Conservation (phyloP, 352 stramenopile genomes). For the Phytophthora niederhauseri region DNA sequence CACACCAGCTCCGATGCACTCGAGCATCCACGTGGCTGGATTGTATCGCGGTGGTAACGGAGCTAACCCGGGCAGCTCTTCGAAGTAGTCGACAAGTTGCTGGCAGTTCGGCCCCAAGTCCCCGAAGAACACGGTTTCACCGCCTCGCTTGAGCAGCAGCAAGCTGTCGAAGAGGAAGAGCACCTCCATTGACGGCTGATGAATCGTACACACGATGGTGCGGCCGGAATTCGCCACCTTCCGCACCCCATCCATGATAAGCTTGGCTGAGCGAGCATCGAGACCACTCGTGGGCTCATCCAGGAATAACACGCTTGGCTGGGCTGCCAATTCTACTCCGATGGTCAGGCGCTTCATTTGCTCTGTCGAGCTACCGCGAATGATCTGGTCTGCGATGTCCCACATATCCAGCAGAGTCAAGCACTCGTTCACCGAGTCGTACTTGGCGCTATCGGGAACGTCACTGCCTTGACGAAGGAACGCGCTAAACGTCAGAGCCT, state of each 20-base stretch:
- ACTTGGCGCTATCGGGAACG: conserved; percentile 48
- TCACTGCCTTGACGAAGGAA: conserved; percentile 56
- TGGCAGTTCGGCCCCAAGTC: conserved; percentile 54
- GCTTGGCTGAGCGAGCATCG: conserved; percentile 65
- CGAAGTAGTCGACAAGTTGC: conserved; percentile 51
- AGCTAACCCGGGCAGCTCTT: conserved; percentile 41
- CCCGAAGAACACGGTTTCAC: conserved; percentile 78
- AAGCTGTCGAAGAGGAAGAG: conserved; percentile 75
- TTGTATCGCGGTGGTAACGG: conserved; percentile 62
- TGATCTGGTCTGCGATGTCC: conserved; percentile 50
- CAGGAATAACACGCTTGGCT: conserved; percentile 46
- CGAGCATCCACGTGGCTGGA: conserved; percentile 85
- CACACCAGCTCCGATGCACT: conserved; percentile 46
- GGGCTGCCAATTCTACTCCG: conserved; percentile 39
- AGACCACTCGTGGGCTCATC: conserved; percentile 58
- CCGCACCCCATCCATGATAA: conserved; percentile 54
- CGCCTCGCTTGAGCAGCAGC: conserved; percentile 78
- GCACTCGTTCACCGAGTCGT: conserved; percentile 72
- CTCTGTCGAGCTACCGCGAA: conserved; percentile 35
- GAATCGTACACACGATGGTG: conserved; percentile 62
- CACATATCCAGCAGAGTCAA: conserved; percentile 71
- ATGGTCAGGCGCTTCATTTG: conserved; percentile 54
- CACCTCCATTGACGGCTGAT: conserved; percentile 33
- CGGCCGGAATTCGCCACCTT: conserved; percentile 66
- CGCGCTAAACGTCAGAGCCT: conserved; percentile 89